Percentiles rank a stretch among this genome's conserved stretches.
phyloP scores from a whole-genome alignment of 176 grass and related monocot species.

The Aegilops umbellulata region DNA sequence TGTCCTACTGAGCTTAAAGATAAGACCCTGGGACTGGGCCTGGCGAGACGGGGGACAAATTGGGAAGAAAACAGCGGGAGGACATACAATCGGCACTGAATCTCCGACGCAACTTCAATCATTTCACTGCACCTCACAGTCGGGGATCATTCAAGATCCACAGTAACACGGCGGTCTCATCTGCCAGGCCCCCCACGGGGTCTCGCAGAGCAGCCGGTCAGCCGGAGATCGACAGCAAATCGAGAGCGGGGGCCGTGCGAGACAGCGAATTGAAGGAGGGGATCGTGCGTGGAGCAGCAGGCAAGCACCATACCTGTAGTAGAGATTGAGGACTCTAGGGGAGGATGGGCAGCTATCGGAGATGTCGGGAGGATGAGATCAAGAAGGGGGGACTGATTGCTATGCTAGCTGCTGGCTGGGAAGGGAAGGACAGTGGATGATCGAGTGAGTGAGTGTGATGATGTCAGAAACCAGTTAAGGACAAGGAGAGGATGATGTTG shows the following conservation, averaged over 20 bases:
- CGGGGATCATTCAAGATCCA: slow-evolving; percentile 30
- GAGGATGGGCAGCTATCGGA: not conserved
- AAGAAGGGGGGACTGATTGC: not conserved
- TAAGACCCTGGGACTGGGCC: not conserved
- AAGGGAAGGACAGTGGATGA: not conserved
- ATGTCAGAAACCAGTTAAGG: slow-evolving; percentile 21
- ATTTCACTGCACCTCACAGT: not conserved
- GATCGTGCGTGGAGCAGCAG: not conserved
- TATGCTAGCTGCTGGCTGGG: not conserved
- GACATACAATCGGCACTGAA: not conserved
- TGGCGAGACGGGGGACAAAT: not conserved
- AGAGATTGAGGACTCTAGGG: not conserved
- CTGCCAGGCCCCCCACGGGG: not conserved
- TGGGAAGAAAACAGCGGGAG: not conserved
- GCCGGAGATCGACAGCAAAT: not conserved
- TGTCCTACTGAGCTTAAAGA: slow-evolving; percentile 2
- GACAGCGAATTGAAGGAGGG: slow-evolving; percentile 24
- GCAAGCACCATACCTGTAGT: slow-evolving; percentile 27
- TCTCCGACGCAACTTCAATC: not conserved
- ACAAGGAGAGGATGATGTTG: not conserved
- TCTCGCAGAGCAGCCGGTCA: not conserved
- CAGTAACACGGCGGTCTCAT: slow-evolving; percentile 12
- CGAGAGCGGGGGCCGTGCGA: not conserved
- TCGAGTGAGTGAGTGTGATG: not conserved
- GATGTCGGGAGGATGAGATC: not conserved